phyloP scores from a whole-genome alignment of 2,329 filamentous ascomycete species.

The Xylaria sp. region DNA sequence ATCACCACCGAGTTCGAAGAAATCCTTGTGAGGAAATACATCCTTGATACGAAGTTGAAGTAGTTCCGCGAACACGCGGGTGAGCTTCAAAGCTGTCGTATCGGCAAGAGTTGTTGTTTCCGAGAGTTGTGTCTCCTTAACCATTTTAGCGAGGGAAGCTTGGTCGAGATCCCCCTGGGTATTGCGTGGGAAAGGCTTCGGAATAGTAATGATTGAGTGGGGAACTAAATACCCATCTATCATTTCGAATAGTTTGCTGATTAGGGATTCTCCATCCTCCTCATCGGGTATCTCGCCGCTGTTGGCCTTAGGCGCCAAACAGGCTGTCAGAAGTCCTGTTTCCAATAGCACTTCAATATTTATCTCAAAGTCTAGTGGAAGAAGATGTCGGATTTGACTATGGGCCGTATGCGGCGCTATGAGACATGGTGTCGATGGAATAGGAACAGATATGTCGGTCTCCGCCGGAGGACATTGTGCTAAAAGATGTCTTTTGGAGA shows the following conservation, averaged over 20 bases:
- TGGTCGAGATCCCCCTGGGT: conserved; percentile 50
- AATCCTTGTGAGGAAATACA: conserved; percentile 55
- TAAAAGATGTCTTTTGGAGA: conserved; percentile 57
- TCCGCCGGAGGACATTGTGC: neutral
- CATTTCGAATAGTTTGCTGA: conserved; percentile 31
- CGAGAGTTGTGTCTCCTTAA: conserved; percentile 43
- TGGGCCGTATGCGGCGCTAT: conserved; percentile 43
- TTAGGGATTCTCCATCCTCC: conserved; percentile 21
- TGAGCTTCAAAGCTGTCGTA: conserved; percentile 52
- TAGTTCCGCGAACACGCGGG: conserved; percentile 57
- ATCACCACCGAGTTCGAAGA: conserved; percentile 62
- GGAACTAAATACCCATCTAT: conserved; percentile 53
- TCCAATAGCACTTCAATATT: conserved; percentile 6
- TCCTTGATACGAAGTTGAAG: conserved; percentile 54
- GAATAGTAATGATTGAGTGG: conserved; percentile 50
- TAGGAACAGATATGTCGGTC: conserved; percentile 45
- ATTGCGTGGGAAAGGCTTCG: conserved; percentile 50
- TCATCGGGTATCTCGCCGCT: conserved; percentile 4
- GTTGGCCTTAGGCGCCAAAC: conserved; percentile 10
- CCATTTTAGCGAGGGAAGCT: conserved; percentile 49
- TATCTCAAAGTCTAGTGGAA: conserved; percentile 4
- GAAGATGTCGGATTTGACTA: conserved; percentile 14
- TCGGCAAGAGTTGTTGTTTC: conserved; percentile 18
- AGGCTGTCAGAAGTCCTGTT: conserved; percentile 15
- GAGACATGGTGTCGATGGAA: conserved; percentile 50